Conservation (phyloP, 139 green algal species). For the Deuterostichococcus epilithicus region DNA sequence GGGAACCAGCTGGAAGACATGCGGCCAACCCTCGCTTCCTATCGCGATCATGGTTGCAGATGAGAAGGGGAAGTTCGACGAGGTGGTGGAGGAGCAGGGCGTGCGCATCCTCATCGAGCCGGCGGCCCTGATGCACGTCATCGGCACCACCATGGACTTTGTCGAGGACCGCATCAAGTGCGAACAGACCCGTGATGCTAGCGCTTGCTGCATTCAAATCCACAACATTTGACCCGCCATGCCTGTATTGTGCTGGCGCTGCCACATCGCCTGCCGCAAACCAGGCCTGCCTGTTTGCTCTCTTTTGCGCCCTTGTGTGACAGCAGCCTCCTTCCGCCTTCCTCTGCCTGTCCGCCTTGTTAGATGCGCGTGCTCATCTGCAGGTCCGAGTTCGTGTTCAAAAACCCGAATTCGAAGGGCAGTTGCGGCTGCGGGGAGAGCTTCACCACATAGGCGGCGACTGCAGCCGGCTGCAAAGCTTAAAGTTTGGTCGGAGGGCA, state of each 20-base stretch:
- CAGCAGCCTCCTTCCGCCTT: not conserved
- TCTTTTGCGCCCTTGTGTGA: not conserved
- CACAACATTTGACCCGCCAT: not conserved
- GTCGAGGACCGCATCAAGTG: constrained; percentile 84
- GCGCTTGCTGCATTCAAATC: not conserved
- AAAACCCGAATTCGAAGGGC: constrained; percentile 91
- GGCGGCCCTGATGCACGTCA: constrained; percentile 91
- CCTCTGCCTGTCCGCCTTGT: not conserved
- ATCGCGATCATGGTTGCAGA: constrained; percentile 44
- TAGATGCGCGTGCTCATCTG: not conserved
- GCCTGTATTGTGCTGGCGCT: not conserved
- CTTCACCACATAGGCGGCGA: constrained; percentile 65
- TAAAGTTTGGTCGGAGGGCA: too few relatives aligned
- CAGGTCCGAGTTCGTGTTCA: constrained; percentile 90
- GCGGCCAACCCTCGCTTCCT: not conserved
- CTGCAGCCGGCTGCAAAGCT: not conserved
- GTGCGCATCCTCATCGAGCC: constrained; percentile 91
- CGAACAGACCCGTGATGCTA: too few relatives aligned
- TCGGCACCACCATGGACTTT: constrained; percentile 97
- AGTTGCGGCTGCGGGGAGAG: constrained; percentile 92
- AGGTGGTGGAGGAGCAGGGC: constrained; percentile 88
- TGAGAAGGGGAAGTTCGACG: constrained; percentile 88
- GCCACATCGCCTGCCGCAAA: too few relatives aligned
- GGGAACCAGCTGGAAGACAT: not conserved
- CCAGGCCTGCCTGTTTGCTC: not conserved